Evolutionary conservation across 2,329 filamentous ascomycete species (phyloP), one percentile per base, ranked within the genome.

Genomic region (Exophiala xenobiotica): DNA sequence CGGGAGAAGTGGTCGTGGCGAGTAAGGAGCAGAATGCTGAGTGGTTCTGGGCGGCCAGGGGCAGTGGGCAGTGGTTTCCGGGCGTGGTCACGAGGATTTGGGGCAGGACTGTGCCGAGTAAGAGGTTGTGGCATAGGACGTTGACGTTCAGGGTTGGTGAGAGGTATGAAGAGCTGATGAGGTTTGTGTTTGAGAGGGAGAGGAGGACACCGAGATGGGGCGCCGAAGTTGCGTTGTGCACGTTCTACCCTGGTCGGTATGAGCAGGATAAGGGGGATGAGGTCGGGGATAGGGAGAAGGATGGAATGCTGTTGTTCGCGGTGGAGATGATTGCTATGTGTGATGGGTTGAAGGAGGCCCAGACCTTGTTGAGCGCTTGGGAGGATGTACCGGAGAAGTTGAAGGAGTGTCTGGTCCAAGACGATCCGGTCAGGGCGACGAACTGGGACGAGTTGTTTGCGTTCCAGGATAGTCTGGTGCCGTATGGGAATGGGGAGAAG

Each of bases 51-150:
- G 76, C 75, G 2, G 65, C 79, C 14, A 65, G 72, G 6, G 77
- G 77, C n/a, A 75, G 46, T n/a, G 47, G 54, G 80, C 27, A 20
- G 18, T 79, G 74, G 64, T 81, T 79, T 61, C 80, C 77, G 52
- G 79, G 78, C 31, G 70, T 79, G 53, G 20, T 54, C 2, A 54
- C 51, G 0, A 44, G 23, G 23, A 77, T 78, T 61, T 47, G 44
- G 44, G 31, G 44, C 29, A 18, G 31, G 14, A 47, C 44, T 7
- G 31, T 47, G 7, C 16, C 20, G 11, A 20, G 23, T n/a, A 20
- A 20, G 11, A 47, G n/a, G 31, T 20, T 47, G 44, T 47, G 18
- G 9, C 19, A 20, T 9, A 37, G 33, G 23, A 23, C 44, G 6
- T 23, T 47, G 31, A 47, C 23, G 8, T 47, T 47, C 7, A 19